Evolutionary conservation across 495 filamentous ascomycete species (phyloP), one percentile per base, ranked within the genome.

Genomic region (Aspergillus indologenus): DNA sequence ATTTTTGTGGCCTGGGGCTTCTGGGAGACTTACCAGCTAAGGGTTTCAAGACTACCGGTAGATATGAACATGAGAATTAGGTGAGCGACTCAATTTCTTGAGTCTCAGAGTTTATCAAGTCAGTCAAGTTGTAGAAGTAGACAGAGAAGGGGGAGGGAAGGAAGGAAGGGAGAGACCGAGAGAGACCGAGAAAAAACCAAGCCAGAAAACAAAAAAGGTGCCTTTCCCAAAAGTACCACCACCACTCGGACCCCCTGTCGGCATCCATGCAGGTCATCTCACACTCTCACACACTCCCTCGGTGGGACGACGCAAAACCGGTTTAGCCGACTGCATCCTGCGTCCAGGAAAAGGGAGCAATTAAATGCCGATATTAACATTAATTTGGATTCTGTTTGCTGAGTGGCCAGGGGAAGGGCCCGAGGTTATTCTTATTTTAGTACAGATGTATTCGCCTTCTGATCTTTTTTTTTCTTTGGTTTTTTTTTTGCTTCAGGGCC

Each of bases 241-340:
- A 40, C 26, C 9, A 29, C 34, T 40, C 34, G 34, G 12, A 61
- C 59, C 59, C 63, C 63, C 57, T 65, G 63, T 64, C 56, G 57
- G 61, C 45, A 40, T 40, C 29, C 23, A 61, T 65, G 62, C 59
- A 61, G 53, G 54, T 56, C 45, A 45, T 65, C 49, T 51, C 56
- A 61, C 55, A 56, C 56, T 22, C 23, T n/a, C 46, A 18, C 19
- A n/a, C 15, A 43, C 42, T 45, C 42, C 9, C n/a, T 55, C 55
- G 60, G 60, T 62, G 54, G 60, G 57, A 57, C 60, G 22, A 44
- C 34, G 40, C 45, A 50, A 22, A 50, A 11, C 47, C 6, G 52
- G 59, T 43, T 55, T 60, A 60, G 50, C 22, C 12, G 34, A 26
- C 20, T 21, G 43, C 20, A 5, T 22, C 24, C 15, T 15, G 29